phyloP scores from a whole-genome alignment of 2,329 filamentous ascomycete genomes.

The Cordyceps cicadae region DNA sequence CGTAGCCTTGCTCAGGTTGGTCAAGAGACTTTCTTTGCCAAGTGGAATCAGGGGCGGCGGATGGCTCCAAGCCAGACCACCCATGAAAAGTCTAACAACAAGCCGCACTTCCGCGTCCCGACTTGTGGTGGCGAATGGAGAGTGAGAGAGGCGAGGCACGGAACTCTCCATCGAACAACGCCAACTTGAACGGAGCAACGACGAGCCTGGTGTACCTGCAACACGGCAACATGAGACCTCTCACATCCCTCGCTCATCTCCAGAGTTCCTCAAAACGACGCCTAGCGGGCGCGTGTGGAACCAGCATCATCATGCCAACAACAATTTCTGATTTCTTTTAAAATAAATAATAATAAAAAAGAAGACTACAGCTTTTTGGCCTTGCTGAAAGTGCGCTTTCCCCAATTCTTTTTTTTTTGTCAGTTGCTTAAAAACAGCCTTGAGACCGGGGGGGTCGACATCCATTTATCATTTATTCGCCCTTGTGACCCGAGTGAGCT shows the following conservation, averaged over 20 bases:
- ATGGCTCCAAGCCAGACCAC: neutral
- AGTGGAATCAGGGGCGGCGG: neutral
- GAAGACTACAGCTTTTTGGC: neutral
- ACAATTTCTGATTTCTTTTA: neutral
- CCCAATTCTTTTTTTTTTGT: neutral
- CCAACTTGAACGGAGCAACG: too few species aligned
- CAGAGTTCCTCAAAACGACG: neutral
- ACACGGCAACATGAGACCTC: constrained; percentile 2
- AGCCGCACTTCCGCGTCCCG: neutral
- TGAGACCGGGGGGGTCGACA: neutral
- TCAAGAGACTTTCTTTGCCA: neutral
- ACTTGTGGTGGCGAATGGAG: neutral
- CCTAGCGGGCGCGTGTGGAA: neutral
- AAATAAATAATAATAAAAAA: too few species aligned
- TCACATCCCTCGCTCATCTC: neutral
- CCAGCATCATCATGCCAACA: neutral
- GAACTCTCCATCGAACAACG: neutral
- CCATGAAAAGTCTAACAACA: neutral
- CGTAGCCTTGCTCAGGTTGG: neutral
- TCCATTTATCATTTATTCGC: neutral
- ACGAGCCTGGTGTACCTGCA: too few species aligned
- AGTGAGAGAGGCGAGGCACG: neutral
- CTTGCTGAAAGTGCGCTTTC: neutral
- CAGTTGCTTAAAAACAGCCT: neutral
- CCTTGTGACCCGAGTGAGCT: neutral